Evolutionary conservation across 345 rosid genomes (phyloP), one percentile per base, ranked within the genome.

Genomic region (Erucastrum elatum): DNA sequence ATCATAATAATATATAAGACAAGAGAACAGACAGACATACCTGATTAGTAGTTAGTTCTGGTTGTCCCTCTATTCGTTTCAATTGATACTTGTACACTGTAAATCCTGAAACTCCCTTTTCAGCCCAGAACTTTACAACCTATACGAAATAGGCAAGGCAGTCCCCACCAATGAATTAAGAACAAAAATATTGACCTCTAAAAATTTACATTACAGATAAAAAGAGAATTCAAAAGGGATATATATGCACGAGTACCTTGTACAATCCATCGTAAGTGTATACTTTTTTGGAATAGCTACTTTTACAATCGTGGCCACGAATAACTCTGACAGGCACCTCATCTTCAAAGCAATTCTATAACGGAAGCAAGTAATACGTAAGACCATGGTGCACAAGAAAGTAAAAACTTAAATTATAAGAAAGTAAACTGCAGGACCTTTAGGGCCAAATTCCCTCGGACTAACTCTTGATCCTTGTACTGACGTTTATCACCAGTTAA

Each of bases 211-310:
- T 35, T 26, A 75, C 39, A 49, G 64, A 68, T 35, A 8, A 46
- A 34, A 59, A 55, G 30, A 29, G 31, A 10, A 8, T 61, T 33
- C 58, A 68, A 56, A 70, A 27, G 53, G 16, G 9, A 35, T 35
- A 75, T 21, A 71, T 33, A 69, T 1, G 64, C 17, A 34, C 26
- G 16, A 63, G 49, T 79, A 93, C 99, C 96, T 86, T 80, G 84
- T 95, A 95, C 81, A 95, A 81, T 41, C 99, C 99, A 85, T 95
- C 99, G 59, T 95, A 95, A 10, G 97, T 90, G 79, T 91, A 95
- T 62, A 91, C 83, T 78, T 70, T 91, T 70, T 90, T 88, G 77
- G 84, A 64, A 77, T 91, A 93, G 85, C 98, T 93, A 75, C 83
- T 87, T 9, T 34, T 27, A 71, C 85, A 90, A 31, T 84, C 80